Base-by-base conservation (phyloP, 2,329 filamentous ascomycete genomes). In the Sporothrix luriei region DNA sequence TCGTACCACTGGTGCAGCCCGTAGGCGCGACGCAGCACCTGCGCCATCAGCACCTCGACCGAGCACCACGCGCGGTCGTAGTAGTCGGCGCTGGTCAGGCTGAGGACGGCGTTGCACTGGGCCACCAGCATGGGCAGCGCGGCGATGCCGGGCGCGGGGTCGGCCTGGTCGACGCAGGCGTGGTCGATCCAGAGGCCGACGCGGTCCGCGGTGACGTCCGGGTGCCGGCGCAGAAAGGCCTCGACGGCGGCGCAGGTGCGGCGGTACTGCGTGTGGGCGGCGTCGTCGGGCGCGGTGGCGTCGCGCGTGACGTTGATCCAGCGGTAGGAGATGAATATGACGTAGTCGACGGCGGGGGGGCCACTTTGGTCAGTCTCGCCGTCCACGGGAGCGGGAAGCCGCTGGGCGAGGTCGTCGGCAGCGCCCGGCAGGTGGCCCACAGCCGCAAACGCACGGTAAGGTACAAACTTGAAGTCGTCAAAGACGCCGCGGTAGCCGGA, bases 51-150 rank as follows among this genome's bases (percentile, higher is more conserved):
- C 26, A 57, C 52, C 52, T 57, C 52, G 24, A 57, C 52, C 14
- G 24, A 11, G 16, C 52, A 57, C 52, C 52, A 57, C 2, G 52
- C 52, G 24, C 52, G 52, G 24, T 57, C 52, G 52, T 57, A 57
- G 26, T 57, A 57, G 29, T 57, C 24, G 29, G 52, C 11, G 26
- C 29, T 33, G 16, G 19, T 57, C 14, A 57, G 52, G 52, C 52
- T 57, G 52, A 57, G 19, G 13, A 57, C 52, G 52, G 52, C 52
- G 52, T 57, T 33, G 29, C 52, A 57, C 19, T 57, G 52, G 24
- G 29, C 52, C 1, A 57, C 29, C 14, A 57, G 24, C 52, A 57
- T 29, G 52, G 52, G 52, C 52, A 57, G 29, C 1, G 52, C 52
- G 14, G 52, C 24, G 19, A 57, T 57, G 29, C 52, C 52, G 24